phyloP scores from a whole-genome alignment of 1,284 basidiomycete species.

The Sporisorium sorghi region DNA sequence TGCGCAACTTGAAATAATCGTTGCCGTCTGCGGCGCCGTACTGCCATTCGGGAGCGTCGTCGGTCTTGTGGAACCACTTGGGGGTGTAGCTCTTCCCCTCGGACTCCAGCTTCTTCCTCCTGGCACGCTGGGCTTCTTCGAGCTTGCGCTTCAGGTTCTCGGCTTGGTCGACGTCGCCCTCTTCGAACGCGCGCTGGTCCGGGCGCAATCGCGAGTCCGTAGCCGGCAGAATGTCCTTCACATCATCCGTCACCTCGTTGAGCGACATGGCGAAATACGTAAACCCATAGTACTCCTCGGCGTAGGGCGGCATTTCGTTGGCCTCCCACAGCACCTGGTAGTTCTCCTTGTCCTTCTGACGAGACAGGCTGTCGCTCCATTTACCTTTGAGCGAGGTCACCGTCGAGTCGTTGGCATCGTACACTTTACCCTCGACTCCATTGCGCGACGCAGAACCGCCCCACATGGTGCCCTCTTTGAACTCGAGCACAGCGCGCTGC shows the following conservation, averaged over 20 bases:
- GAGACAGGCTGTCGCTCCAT: slow-evolving; percentile 61
- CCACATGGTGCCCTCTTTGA: slow-evolving; percentile 68
- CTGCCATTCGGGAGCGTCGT: slow-evolving; percentile 53
- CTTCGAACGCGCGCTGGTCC: slow-evolving; percentile 86
- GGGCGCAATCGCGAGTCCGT: slow-evolving; percentile 88
- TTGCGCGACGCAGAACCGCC: slow-evolving; percentile 60
- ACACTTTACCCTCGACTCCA: slow-evolving; percentile 58
- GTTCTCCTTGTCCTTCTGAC: slow-evolving; percentile 62
- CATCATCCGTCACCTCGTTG: slow-evolving; percentile 71
- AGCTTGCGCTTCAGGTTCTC: slow-evolving; percentile 81
- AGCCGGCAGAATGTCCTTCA: slow-evolving; percentile 78
- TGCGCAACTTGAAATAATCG: slow-evolving; percentile 53
- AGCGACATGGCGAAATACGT: slow-evolving; percentile 68
- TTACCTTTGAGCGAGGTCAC: slow-evolving; percentile 60
- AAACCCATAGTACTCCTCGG: slow-evolving; percentile 67
- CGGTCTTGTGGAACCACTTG: slow-evolving; percentile 62
- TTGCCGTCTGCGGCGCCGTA: slow-evolving; percentile 56
- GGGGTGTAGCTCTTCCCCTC: slow-evolving; percentile 41
- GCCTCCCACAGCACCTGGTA: slow-evolving; percentile 67
- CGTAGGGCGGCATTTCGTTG: slow-evolving; percentile 58
- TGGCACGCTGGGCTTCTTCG: slow-evolving; percentile 74
- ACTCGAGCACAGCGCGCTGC: slow-evolving; percentile 58
- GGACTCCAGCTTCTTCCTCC: slow-evolving; percentile 70
- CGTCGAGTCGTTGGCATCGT: slow-evolving; percentile 57
- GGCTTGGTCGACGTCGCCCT: slow-evolving; percentile 80